phyloP scores from a whole-genome alignment of 2,329 filamentous ascomycete species.

The Boeremia exigua region DNA sequence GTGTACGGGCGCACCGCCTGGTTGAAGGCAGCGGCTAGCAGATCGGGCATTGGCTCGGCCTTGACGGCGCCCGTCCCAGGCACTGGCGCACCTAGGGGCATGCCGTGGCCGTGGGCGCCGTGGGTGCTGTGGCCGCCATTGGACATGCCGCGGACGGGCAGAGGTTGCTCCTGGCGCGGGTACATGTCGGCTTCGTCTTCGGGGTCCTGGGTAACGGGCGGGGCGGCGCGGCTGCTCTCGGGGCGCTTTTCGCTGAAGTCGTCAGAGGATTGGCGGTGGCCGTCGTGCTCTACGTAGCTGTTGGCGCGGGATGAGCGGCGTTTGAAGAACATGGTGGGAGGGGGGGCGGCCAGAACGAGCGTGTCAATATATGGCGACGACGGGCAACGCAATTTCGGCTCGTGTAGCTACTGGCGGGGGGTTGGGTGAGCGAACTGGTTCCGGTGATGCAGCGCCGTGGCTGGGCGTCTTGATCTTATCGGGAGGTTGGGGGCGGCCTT shows the following conservation, averaged over 20 bases:
- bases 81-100: slow-evolving; percentile 32
- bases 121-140: slow-evolving; percentile 24
- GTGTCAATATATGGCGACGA: slow-evolving; percentile 32
- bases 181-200: slow-evolving; percentile 51
- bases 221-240: slow-evolving; percentile 48
- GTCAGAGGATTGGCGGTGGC: slow-evolving; percentile 48
- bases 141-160: slow-evolving; percentile 29
- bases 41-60: slow-evolving; percentile 56
- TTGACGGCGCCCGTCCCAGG: slow-evolving; percentile 31
- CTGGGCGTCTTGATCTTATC: slow-evolving; percentile 19
- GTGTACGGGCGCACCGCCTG: slow-evolving; percentile 59
- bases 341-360: slow-evolving; percentile 23
- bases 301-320: slow-evolving; percentile 55
- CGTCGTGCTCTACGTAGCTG: slow-evolving; percentile 57
- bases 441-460: slow-evolving; percentile 11
- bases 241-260: slow-evolving; percentile 50
- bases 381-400: slow-evolving; percentile 26
- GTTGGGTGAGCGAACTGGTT: slow-evolving; percentile 13
- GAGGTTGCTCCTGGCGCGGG: slow-evolving; percentile 48
- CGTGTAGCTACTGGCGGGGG: slow-evolving; percentile 7
- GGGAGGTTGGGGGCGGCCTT: slow-evolving; percentile 27
- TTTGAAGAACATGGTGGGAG: slow-evolving; percentile 57
- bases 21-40: slow-evolving; percentile 60
- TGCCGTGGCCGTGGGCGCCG: slow-evolving; percentile 1
- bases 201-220: slow-evolving; percentile 16